Base-by-base conservation (phyloP, 192 early-diverging fungal species). In the Coemansia javaensis region DNA sequence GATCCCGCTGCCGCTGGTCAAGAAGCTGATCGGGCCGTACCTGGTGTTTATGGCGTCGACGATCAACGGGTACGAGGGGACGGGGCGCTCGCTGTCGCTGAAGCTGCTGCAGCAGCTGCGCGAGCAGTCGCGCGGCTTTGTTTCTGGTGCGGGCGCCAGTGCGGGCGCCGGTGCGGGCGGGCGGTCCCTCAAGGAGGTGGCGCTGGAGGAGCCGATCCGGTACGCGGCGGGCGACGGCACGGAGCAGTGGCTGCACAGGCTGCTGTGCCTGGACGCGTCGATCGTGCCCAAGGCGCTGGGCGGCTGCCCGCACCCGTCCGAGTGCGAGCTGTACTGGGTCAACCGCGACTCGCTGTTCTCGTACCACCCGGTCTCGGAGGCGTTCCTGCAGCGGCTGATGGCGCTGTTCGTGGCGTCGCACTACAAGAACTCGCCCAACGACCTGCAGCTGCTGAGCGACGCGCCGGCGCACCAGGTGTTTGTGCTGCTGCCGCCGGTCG, bases 41-140 rank as follows among this genome's bases (percentile, higher is more conserved):
- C 77, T 99, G 13, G 88, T 97, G 12, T 99, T 97, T 52, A 94
- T 99, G 93, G 92, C 96, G 5, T 94, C 91, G 17, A 99, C 96
- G 16, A 96, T 99, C 57, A 97, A 99, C 69, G 96, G 96, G 20
- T 99, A 99, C 73, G 96, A 99, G 78, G 96, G 96, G 49, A 99
- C 96, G 4, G 96, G 96, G 28, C 86, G 96, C 37, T 94, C 92
- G 20, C 77, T 99, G 30, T 96, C 93, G 32, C 79, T 99, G 21
- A 99, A 97, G 65, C 82, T 99, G 38, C 85, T 97, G 46, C 80
- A 95, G 64, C 90, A 95, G 67, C 79, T 99, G 16, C 86, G 96
- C 47, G 93, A 97, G 69, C 91, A 96, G 68, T 85, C 87, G 20
- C 81, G 82, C 27, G 86, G 90, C 5, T 83, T 86, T 37, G 59